Conservation (phyloP, 306 rosid species). For the Bauhinia variegata region DNA sequence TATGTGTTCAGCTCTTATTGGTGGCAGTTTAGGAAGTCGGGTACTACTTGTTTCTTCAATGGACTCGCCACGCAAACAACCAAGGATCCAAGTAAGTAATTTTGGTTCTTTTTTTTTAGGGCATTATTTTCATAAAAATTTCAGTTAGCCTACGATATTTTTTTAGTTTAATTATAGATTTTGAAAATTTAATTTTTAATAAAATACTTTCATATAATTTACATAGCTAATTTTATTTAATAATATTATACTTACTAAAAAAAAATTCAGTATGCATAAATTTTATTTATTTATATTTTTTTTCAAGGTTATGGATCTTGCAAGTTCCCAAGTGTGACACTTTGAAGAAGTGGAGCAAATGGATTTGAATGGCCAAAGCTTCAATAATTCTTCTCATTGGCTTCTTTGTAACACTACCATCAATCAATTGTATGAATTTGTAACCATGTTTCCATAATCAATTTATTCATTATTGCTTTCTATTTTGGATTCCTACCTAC, state of each 20-base stretch:
- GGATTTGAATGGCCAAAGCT: slow-evolving; percentile 12
- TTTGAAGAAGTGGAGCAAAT: slow-evolving; percentile 42
- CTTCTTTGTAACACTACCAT: neutral
- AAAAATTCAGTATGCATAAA: no score
- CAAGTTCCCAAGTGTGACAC: slow-evolving; percentile 69
- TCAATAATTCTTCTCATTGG: slow-evolving; percentile 33
- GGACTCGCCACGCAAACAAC: slow-evolving; percentile 68
- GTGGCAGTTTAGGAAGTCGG: slow-evolving; percentile 61
- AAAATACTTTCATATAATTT: no score
- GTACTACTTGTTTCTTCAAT: slow-evolving; percentile 71
- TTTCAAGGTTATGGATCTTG: slow-evolving; percentile 81
- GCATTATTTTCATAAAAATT: neutral
- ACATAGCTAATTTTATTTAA: no score
- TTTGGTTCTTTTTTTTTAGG: neutral
- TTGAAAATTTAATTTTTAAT: no score
- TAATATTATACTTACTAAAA: no score
- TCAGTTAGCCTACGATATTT: no score
- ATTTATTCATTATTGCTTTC: slow-evolving; percentile 20
- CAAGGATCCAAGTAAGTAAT: slow-evolving; percentile 74
- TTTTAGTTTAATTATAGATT: no score
- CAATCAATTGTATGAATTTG: neutral
- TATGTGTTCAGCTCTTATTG: slow-evolving; percentile 84
- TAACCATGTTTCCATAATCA: neutral
- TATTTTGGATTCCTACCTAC: no score
- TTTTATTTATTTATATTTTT: no score